Conservation (phyloP, 495 filamentous ascomycete species). For the Tirmania nivea region DNA sequence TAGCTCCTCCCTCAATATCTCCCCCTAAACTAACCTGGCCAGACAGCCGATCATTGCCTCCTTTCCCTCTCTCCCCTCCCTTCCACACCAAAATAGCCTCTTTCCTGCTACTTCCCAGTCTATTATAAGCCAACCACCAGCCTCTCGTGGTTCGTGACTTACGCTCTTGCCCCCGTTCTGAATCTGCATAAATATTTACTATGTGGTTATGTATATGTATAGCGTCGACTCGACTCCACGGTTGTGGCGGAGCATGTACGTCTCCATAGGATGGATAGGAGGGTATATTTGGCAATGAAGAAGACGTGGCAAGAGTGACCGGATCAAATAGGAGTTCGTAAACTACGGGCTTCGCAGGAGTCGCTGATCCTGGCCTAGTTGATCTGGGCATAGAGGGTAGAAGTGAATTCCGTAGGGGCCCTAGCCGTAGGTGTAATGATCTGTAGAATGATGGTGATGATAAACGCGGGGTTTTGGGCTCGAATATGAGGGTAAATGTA, state of each 20-base stretch:
- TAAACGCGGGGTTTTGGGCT: constrained; percentile 42
- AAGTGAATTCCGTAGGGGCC: constrained; percentile 30
- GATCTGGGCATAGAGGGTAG: not conserved
- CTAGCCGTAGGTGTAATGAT: constrained; percentile 59
- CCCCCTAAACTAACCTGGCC: constrained; percentile 5
- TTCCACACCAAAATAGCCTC: constrained; percentile 14
- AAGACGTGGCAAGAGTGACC: constrained; percentile 31
- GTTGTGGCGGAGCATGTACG: not conserved
- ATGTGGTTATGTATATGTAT: constrained; percentile 76
- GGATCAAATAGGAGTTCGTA: constrained; percentile 81
- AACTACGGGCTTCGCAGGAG: constrained; percentile 49
- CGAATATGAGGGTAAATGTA: constrained; percentile 77
- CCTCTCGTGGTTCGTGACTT: constrained; percentile 77
- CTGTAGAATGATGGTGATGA: constrained; percentile 51
- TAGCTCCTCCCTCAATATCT: constrained; percentile 1
- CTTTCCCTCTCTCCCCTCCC: constrained; percentile 10
- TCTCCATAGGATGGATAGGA: not conserved
- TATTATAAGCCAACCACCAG: constrained; percentile 93
- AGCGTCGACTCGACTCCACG: constrained; percentile 69
- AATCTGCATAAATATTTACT: constrained; percentile 44
- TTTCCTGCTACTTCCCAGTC: constrained; percentile 7
- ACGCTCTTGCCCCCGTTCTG: constrained; percentile 47
- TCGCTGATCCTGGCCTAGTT: constrained; percentile 24
- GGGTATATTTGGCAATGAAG: not conserved
- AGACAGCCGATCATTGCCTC: not conserved